Evolutionary conservation across 2,329 filamentous ascomycete genomes (phyloP), one percentile per base, ranked within the genome.

Genomic region (Sporothrix pseudoabietina): DNA sequence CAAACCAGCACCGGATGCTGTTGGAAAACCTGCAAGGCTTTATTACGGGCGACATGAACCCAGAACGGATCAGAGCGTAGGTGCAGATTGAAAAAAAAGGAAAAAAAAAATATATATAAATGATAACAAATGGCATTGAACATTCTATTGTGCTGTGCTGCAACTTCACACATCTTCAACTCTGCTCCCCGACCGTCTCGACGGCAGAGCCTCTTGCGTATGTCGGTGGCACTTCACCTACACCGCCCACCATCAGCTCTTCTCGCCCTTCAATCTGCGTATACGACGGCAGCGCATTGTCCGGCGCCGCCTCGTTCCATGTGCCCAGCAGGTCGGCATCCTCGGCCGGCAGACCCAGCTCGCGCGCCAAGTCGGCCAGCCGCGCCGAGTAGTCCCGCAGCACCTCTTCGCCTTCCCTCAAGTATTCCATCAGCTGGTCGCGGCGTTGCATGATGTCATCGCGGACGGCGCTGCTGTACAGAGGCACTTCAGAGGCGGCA

Each of bases 321-420:
- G 79, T 80, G 22, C 78, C 79, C 44, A 79, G 75, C n/a, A 78
- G 73, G 59, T 72, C 71, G 10, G 78, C 74, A 22, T 72, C 71
- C 22, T 79, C 78, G 66, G 76, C 76, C 3, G 79, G 78, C 70
- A 77, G 71, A 14, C 73, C 69, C 71, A 79, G 75, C 74, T 78
- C 77, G 66, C 74, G 71, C n/a, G 76, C 76, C 74, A 80, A 75
- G 74, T 79, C 77, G 2, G 77, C 77, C 74, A 78, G 78, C 26
- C 78, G 76, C n/a, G 78, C 77, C 72, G 77, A 78, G 75, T 80
- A 80, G 73, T 80, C 79, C 8, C 79, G 73, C 74, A 80, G 77
- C 39, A 78, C 75, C 65, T 80, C 78, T 74, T 79, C 78, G 75
- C 78, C 78, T 65, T 79, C 78, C 39, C 73, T 72, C 35, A 79